A percentile compares a stretch with the other conserved stretches of the same genome.
These are phyloP conservation scores for Arachis hypogaea DNA, from an alignment of 306 rosid species.

Conservation along the genomic window DNA sequence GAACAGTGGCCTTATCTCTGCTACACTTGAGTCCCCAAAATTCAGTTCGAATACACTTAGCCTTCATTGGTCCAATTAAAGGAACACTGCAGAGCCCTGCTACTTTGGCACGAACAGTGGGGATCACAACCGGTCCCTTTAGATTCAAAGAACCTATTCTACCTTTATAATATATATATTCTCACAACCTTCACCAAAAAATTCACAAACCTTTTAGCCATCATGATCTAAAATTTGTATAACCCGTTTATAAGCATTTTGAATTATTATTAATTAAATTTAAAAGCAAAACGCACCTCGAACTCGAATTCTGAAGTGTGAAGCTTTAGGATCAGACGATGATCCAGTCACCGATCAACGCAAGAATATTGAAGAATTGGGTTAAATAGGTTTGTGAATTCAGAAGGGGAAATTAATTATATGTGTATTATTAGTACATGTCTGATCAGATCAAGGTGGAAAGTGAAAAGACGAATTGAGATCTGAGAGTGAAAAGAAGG, in stretches of 20 bases:
- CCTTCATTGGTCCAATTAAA: conserved; percentile 48
- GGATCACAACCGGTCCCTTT: conserved; percentile 71
- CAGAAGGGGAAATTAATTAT: not conserved
- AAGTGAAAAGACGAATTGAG: not conserved
- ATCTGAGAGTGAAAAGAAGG: conserved; percentile 31
- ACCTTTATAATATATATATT: not conserved
- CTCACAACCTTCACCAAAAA: conserved; percentile 40
- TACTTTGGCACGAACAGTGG: conserved; percentile 58
- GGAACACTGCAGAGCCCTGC: conserved; percentile 59
- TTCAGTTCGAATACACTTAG: conserved; percentile 49
- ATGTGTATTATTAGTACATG: not conserved
- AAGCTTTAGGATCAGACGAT: conserved; percentile 6
- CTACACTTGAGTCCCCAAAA: conserved; percentile 54
- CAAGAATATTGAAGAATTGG: conserved; percentile 17
- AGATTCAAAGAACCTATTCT: conserved; percentile 65
- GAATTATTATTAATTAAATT: not conserved
- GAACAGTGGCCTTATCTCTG: conserved; percentile 43
- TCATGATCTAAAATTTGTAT: not conserved
- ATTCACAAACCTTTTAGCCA: not conserved
- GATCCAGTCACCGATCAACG: conserved; percentile 50
- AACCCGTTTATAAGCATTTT: not conserved
- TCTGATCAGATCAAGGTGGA: too few relatives aligned
- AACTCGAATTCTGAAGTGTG: not conserved
- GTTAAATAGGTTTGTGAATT: conserved; percentile 2
- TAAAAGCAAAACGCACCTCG: conserved; percentile 37